Evolutionary conservation across 2,329 filamentous ascomycete genomes (phyloP).

Genomic region (Cytospora paraplurivora): DNA sequence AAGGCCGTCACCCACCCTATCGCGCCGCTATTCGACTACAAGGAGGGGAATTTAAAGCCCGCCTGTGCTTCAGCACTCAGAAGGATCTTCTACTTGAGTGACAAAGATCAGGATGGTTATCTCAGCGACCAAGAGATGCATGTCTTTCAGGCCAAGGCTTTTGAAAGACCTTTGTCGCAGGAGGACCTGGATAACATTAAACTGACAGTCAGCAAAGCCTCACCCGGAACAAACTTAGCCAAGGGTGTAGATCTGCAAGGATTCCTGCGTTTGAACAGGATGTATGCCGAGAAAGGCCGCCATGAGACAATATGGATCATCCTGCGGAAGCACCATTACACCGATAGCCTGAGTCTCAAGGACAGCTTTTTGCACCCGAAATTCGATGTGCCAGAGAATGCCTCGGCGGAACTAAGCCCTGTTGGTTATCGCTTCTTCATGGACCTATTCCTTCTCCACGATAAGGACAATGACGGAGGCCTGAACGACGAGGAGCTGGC

Average conservation of each 20-base stretch:
- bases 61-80: slow-evolving; percentile 83
- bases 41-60: slow-evolving; percentile 85
- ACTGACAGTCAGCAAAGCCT: slow-evolving; percentile 72
- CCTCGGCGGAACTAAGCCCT: slow-evolving; percentile 91
- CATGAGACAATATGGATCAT: slow-evolving; percentile 99
- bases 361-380: slow-evolving; percentile 91
- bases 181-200: slow-evolving; percentile 93
- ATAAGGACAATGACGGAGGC: slow-evolving; percentile 96
- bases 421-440: slow-evolving; percentile 97
- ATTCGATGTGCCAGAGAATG: slow-evolving; percentile 89
- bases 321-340: slow-evolving; percentile 91
- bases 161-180: slow-evolving; percentile 79
- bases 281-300: slow-evolving; percentile 95
- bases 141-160: slow-evolving; percentile 88
- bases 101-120: slow-evolving; percentile 93
- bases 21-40: slow-evolving; percentile 93
- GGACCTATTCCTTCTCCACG: slow-evolving; percentile 90
- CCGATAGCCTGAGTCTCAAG: slow-evolving; percentile 88
- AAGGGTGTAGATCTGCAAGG: slow-evolving; percentile 79
- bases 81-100: slow-evolving; percentile 92
- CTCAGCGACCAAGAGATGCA: slow-evolving; percentile 89
- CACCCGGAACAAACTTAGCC: slow-evolving; percentile 62
- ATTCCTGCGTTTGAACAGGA: slow-evolving; percentile 88
- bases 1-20: slow-evolving; percentile 98
- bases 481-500: slow-evolving; percentile 83